Percentiles rank a stretch among this genome's conserved stretches.
phyloP scores from a whole-genome alignment of 371 early-diverging fungal species.

The Cladochytrium tenue region DNA sequence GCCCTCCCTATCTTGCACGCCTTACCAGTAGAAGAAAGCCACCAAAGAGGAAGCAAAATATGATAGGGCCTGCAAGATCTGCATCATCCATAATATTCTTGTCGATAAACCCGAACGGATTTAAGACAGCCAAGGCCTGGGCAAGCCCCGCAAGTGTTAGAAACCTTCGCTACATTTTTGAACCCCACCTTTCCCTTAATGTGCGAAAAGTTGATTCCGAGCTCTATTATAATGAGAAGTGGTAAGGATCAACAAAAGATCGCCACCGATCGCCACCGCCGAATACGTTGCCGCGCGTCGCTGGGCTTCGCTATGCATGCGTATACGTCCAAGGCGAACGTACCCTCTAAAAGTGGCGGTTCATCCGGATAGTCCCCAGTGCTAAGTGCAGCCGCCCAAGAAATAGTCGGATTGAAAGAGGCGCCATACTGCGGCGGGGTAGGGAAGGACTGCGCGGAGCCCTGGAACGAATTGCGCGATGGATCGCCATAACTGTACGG shows the following conservation, averaged over 20 bases:
- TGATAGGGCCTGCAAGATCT: conserved; percentile 91
- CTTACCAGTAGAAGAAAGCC: conserved; percentile 51
- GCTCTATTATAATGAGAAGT: no score
- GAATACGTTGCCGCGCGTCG: no score
- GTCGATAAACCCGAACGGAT: conserved; percentile 78
- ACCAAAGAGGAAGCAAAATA: conserved; percentile 89
- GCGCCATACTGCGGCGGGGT: neutral
- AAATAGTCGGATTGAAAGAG: conserved; percentile 6
- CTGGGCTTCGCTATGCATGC: no score
- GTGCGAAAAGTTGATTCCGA: conserved; percentile 89
- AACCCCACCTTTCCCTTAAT: conserved; percentile 76
- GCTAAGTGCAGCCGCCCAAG: conserved; percentile 55
- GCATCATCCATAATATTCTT: conserved; percentile 84
- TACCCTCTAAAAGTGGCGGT: conserved; percentile 81
- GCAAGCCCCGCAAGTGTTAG: neutral
- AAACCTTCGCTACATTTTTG: neutral
- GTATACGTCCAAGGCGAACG: no score
- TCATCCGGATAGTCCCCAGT: conserved; percentile 88
- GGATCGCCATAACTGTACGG: conserved; percentile 14
- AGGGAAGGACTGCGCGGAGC: neutral
- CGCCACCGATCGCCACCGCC: no score
- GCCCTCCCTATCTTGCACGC: neutral
- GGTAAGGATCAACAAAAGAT: no score
- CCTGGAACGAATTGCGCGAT: no score
- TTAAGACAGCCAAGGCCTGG: conserved; percentile 15